These are phyloP conservation scores for Candida mesenterica DNA, from an alignment of 1,139 yeast genomes.

Conservation along the genomic window DNA sequence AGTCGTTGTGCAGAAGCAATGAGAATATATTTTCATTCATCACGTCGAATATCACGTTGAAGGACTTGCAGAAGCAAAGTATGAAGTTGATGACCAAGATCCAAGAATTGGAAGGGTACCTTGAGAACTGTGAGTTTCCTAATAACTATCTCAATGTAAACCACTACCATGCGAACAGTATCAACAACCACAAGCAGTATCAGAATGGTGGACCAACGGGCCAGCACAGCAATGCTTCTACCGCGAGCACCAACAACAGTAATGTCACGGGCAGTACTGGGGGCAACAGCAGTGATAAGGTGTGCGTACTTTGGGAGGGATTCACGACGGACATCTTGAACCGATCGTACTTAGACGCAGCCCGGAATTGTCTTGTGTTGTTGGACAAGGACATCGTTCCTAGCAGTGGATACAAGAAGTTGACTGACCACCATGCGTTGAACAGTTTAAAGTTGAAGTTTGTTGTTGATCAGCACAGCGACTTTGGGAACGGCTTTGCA, in stretches of 20 bases:
- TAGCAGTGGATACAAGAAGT: constrained; percentile 14
- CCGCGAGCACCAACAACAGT: background rate
- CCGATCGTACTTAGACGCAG: constrained; percentile 32
- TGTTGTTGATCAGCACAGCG: constrained; percentile 12
- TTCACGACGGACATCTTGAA: constrained; percentile 27
- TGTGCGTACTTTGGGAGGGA: constrained; percentile 15
- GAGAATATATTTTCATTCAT: constrained; percentile 48
- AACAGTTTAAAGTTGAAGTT: constrained; percentile 35
- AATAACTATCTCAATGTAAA: constrained; percentile 21
- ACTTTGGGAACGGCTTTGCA: constrained; percentile 2
- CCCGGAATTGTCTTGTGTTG: constrained; percentile 33
- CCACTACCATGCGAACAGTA: constrained; percentile 9
- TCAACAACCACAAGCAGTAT: constrained; percentile 5
- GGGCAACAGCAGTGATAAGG: constrained; percentile 3
- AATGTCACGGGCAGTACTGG: background rate
- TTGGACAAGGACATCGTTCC: constrained; percentile 18
- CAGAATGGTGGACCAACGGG: background rate
- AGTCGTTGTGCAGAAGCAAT: constrained; percentile 44
- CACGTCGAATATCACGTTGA: constrained; percentile 44
- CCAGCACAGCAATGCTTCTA: constrained; percentile 2
- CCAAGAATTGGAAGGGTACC: constrained; percentile 30
- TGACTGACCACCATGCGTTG: constrained; percentile 27
- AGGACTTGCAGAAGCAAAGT: constrained; percentile 49
- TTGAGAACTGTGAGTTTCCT: constrained; percentile 44
- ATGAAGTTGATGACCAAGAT: constrained; percentile 37